Evolutionary conservation across 2,329 filamentous ascomycete genomes (phyloP).

Genomic region (Chalaropsis thielavioides): DNA sequence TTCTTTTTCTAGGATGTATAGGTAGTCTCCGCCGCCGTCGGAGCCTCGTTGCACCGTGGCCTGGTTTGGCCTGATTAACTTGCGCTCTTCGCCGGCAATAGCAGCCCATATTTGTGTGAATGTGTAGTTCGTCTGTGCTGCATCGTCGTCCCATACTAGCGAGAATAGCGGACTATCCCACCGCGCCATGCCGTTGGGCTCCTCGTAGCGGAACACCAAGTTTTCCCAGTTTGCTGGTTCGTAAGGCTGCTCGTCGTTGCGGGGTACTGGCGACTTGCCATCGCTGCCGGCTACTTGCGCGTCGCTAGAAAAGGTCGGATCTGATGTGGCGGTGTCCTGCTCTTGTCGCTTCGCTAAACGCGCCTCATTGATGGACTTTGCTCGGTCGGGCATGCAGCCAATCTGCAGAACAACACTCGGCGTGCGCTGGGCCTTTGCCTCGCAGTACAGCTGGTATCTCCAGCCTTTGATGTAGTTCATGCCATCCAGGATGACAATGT

Average conservation of each 20-base stretch:
- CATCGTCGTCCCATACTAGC: conserved; percentile 59
- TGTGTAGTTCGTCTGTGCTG: conserved; percentile 38
- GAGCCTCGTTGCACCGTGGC: conserved; percentile 52
- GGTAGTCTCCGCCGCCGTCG: conserved; percentile 56
- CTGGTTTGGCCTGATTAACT: conserved; percentile 56
- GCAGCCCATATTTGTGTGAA: conserved; percentile 63
- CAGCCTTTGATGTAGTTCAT: conserved; percentile 85
- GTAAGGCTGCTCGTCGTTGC: conserved; percentile 31
- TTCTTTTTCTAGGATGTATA: conserved; percentile 65
- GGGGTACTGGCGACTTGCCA: conserved; percentile 16
- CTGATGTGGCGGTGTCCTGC: background rate
- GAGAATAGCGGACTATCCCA: conserved; percentile 79
- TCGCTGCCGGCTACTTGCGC: background rate
- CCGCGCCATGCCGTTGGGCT: conserved; percentile 69
- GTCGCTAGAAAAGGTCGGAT: background rate
- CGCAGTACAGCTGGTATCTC: conserved; percentile 74
- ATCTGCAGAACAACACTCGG: conserved; percentile 60
- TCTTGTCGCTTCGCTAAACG: conserved; percentile 28
- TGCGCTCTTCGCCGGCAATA: conserved; percentile 47
- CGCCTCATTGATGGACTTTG: conserved; percentile 44
- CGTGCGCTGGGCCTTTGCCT: conserved; percentile 65
- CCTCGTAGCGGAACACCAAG: conserved; percentile 68
- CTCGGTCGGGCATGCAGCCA: conserved; percentile 39
- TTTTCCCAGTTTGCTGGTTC: conserved; percentile 55
- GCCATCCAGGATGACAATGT: conserved; percentile 66